Evolutionary conservation across 1,139 yeast genomes (phyloP), one percentile per base, ranked within the genome.

Genomic region (Kodamaea alishanica): DNA sequence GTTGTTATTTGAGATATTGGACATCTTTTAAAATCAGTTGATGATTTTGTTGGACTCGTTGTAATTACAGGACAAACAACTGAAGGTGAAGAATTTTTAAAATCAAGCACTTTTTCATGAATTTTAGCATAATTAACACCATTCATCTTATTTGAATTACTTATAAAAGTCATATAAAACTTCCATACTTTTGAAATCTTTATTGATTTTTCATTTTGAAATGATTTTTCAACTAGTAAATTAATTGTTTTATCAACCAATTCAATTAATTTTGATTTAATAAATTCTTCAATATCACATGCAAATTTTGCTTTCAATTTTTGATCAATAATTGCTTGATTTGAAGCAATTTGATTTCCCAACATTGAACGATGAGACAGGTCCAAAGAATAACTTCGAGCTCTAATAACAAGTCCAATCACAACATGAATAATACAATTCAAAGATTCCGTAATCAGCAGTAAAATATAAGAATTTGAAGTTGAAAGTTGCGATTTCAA

Each of bases 181-280:
- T 58, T 61, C 77, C 77, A 71, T 38, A 68, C 55, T 44, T 67
- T 67, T 7, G 60, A 47, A 7, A 67, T 47, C 39, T 41, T 65
- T 61, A 33, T 39, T 1, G 60, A 47, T 38, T 56, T 56, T 3
- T 49, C 59, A 32, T 57, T n/a, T n/a, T n/a, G n/a, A n/a, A 48
- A 29, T 4, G 44, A 32, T 20, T 46, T 38, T 2, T 48, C 44
- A 4, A 54, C 52, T 20, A 61, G 46, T 6, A 44, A 38, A 6
- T 42, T 39, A 8, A 67, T 52, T 1, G 59, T 49, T 2, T 48
- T 48, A 30, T 53, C 58, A 3, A 62, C 55, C 11, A 44, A 45
- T 11, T 47, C 49, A 5, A 54, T 51, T 26, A 63, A 46, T 28
- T 51, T 48, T 6, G 45, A 50, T 25, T 51, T 51, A 6, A 55